These are phyloP conservation scores for Grosmannia clavigera DNA, from an alignment of 2,329 filamentous ascomycete species.

Conservation along the genomic window DNA sequence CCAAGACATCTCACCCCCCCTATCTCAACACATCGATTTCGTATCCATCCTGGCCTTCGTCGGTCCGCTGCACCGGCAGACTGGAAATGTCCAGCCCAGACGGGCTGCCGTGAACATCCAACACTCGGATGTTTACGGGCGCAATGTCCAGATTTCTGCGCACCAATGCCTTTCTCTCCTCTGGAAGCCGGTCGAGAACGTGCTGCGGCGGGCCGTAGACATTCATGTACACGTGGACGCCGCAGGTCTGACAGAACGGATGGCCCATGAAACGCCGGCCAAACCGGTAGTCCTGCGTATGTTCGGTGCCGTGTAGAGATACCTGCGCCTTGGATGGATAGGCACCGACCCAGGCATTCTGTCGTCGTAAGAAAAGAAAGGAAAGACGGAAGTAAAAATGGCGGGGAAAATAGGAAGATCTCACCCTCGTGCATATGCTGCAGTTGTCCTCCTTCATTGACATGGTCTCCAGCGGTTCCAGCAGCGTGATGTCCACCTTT, in stretches of 20 bases:
- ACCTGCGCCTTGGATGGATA: slow-evolving; percentile 6
- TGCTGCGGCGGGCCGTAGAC: slow-evolving; percentile 8
- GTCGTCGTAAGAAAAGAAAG: background rate
- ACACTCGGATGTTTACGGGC: slow-evolving; percentile 8
- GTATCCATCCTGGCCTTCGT: slow-evolving; percentile 8
- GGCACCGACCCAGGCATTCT: slow-evolving; percentile 9
- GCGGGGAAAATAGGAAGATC: background rate
- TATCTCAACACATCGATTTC: background rate
- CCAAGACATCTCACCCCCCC: background rate
- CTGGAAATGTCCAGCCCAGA: background rate
- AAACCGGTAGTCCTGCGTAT: slow-evolving; percentile 8
- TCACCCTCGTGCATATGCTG: slow-evolving; percentile 9
- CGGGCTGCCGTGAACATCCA: slow-evolving; percentile 1
- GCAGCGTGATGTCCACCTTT: slow-evolving; percentile 6
- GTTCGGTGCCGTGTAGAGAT: slow-evolving; percentile 1
- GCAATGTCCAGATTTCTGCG: slow-evolving; percentile 6
- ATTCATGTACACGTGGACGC: slow-evolving; percentile 10
- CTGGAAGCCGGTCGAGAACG: slow-evolving; percentile 2
- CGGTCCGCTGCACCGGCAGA: background rate
- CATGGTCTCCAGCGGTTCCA: slow-evolving; percentile 2
- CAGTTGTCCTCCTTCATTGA: slow-evolving; percentile 10
- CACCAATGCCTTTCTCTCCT: slow-evolving; percentile 5
- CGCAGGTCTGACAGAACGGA: slow-evolving; percentile 10
- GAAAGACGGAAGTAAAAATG: background rate
- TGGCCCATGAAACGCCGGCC: slow-evolving; percentile 9